Conservation (phyloP, 768 basidiomycete species). For the Suillus occidentalis region DNA sequence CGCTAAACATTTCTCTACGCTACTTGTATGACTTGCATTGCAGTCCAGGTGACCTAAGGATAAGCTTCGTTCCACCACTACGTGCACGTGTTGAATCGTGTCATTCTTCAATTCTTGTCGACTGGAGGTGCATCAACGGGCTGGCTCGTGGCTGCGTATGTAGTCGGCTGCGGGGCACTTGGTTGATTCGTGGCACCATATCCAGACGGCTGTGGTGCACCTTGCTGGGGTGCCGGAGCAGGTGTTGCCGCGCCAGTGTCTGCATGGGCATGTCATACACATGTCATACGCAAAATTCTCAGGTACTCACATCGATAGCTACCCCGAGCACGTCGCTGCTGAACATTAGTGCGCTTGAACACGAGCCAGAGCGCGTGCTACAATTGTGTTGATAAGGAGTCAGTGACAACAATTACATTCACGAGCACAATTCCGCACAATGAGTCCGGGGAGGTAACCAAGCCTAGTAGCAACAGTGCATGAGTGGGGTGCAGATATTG, state of each 20-base stretch:
- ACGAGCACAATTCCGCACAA: constrained; percentile 33
- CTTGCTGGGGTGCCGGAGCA: constrained; percentile 14
- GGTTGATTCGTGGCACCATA: neutral
- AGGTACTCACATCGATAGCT: constrained; percentile 63
- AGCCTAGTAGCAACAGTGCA: constrained; percentile 40
- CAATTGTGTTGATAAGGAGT: neutral
- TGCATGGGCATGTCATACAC: constrained; percentile 7
- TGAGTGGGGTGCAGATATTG: neutral
- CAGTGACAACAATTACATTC: neutral
- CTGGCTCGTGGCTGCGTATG: neutral
- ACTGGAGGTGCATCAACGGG: neutral
- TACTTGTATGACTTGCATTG: neutral
- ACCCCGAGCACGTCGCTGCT: constrained; percentile 67
- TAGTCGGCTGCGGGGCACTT: neutral
- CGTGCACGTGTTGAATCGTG: neutral
- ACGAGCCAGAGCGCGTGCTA: constrained; percentile 87
- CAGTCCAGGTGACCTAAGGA: neutral
- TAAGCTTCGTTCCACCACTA: neutral
- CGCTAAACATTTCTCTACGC: neutral
- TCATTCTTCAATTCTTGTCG: neutral
- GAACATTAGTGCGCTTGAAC: constrained; percentile 78
- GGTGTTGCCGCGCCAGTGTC: constrained; percentile 28
- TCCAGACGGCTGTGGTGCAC: neutral
- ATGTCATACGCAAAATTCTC: neutral
- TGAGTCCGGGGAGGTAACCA: constrained; percentile 68